Evolutionary conservation across 129 eudicot species (phyloP).

Genomic region (Daucus carota): DNA sequence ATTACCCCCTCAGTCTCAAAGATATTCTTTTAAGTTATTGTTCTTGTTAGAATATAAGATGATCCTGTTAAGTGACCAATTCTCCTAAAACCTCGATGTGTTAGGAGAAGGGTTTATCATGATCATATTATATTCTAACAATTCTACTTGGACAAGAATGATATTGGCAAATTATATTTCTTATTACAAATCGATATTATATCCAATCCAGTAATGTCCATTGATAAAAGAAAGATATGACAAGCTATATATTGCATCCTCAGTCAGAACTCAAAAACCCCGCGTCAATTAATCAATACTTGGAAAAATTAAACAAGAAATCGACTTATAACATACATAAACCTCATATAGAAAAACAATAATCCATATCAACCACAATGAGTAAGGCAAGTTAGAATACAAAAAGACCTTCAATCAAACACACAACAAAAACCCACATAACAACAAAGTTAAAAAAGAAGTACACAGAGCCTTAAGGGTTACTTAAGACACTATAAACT

Average conservation of each 20-base stretch:
- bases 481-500: neutral
- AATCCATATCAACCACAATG: too few relatives aligned
- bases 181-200: too few relatives aligned
- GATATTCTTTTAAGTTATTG: neutral
- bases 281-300: neutral
- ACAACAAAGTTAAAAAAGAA: neutral
- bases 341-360: neutral
- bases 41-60: too few relatives aligned
- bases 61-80: too few relatives aligned
- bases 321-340: neutral
- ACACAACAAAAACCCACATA: neutral
- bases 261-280: neutral
- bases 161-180: too few relatives aligned
- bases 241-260: neutral
- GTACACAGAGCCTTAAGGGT: neutral
- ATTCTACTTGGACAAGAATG: too few relatives aligned
- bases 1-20: neutral
- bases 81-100: too few relatives aligned
- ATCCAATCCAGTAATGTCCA: too few relatives aligned
- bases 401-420: too few relatives aligned
- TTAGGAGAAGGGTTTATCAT: too few relatives aligned
- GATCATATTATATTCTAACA: too few relatives aligned
- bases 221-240: neutral
- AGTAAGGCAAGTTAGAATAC: too few relatives aligned
- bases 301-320: neutral